These are phyloP conservation scores for Meyerozyma smithsonii DNA, from an alignment of 1,139 yeast genomes.

Conservation along the genomic window DNA sequence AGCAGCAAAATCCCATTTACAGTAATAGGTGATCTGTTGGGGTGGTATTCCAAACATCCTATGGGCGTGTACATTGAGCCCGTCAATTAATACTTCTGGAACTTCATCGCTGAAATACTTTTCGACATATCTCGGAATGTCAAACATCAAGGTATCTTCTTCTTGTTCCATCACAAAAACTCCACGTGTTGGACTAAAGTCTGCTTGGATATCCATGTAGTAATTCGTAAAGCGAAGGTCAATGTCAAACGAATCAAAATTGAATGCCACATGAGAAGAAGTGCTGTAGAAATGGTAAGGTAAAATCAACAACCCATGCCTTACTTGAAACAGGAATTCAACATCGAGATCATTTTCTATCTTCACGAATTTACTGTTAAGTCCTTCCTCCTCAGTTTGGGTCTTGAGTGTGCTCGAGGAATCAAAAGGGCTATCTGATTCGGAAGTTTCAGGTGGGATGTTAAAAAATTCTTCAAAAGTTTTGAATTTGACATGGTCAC, in stretches of 20 bases:
- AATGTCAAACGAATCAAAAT: conserved; percentile 62
- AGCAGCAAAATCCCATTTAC: conserved; percentile 82
- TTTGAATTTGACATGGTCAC: conserved; percentile 75
- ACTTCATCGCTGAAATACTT: conserved; percentile 13
- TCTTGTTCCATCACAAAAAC: conserved; percentile 22
- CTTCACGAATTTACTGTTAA: conserved; percentile 36
- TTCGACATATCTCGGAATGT: conserved; percentile 22
- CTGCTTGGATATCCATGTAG: conserved; percentile 79
- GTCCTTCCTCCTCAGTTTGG: conserved; percentile 20
- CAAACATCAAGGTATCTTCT: conserved; percentile 17
- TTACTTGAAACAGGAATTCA: conserved; percentile 62
- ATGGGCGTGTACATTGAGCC: conserved; percentile 73
- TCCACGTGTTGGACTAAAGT: conserved; percentile 45
- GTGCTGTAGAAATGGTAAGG: conserved; percentile 73
- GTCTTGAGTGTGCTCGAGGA: conserved; percentile 4
- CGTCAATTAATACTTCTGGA: conserved; percentile 55
- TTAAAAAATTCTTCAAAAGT: conserved; percentile 76
- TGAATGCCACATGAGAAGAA: conserved; percentile 56
- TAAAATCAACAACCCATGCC: conserved; percentile 63
- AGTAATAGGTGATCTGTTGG: conserved; percentile 76
- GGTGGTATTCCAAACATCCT: conserved; percentile 94
- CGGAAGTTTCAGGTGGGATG: conserved; percentile 8
- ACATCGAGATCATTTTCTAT: conserved; percentile 75
- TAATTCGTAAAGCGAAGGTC: conserved; percentile 86
- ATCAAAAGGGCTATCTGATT: conserved; percentile 4